These are phyloP conservation scores for Ustilago esculenta DNA, from an alignment of 1,284 basidiomycete genomes.

Conservation along the genomic window DNA sequence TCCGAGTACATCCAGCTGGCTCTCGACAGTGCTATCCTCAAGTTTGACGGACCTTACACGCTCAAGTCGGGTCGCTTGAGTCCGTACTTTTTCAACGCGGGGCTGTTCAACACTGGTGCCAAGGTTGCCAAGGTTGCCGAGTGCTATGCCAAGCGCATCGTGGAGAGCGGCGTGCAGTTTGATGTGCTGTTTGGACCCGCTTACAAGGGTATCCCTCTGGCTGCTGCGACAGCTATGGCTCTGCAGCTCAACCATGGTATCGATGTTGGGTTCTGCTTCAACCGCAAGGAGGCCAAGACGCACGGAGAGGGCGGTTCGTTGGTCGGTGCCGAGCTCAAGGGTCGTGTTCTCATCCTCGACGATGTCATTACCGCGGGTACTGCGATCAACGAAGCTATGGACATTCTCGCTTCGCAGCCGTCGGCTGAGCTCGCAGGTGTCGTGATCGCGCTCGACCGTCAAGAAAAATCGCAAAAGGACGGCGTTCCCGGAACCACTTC, in stretches of 20 bases:
- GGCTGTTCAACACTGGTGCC: constrained; percentile 80
- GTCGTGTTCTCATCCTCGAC: constrained; percentile 82
- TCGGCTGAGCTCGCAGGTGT: constrained; percentile 77
- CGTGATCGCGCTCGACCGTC: constrained; percentile 87
- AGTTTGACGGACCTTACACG: constrained; percentile 65
- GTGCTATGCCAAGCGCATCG: constrained; percentile 85
- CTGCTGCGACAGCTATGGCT: constrained; percentile 83
- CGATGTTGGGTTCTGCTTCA: constrained; percentile 85
- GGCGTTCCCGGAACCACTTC: constrained; percentile 50
- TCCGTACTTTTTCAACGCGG: constrained; percentile 97
- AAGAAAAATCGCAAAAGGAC: constrained; percentile 79
- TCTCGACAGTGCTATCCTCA: constrained; percentile 58
- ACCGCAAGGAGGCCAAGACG: constrained; percentile 93
- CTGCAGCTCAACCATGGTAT: constrained; percentile 75
- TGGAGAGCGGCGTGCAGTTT: constrained; percentile 72
- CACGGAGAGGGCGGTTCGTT: constrained; percentile 96
- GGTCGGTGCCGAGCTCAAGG: constrained; percentile 83
- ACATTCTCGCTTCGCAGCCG: constrained; percentile 53
- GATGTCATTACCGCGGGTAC: constrained; percentile 93
- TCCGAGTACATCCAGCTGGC: constrained; percentile 61
- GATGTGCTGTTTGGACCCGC: constrained; percentile 96
- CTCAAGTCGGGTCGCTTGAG: constrained; percentile 88
- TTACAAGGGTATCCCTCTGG: constrained; percentile 97
- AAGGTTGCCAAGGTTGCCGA: constrained; percentile 81
- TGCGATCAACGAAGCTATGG: constrained; percentile 64